Conservation (phyloP, 2,329 filamentous ascomycete species). For the Teratosphaeria zuluensis region DNA sequence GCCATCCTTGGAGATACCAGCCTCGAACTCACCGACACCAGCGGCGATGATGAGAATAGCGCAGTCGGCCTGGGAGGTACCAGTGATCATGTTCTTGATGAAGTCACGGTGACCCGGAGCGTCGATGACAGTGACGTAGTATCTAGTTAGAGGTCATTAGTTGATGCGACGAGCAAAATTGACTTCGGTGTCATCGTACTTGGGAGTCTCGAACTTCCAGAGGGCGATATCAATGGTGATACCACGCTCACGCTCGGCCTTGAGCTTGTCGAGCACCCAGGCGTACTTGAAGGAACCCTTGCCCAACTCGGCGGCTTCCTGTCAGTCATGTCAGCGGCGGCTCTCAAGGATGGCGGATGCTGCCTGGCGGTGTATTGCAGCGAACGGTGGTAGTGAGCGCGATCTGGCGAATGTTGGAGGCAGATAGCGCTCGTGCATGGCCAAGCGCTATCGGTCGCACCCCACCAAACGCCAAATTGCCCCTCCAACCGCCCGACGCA, state of each 20-base stretch:
- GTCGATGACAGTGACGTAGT: slow-evolving; percentile 80
- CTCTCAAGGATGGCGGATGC: not conserved
- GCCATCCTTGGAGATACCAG: slow-evolving; percentile 99
- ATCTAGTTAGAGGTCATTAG: not conserved
- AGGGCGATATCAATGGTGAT: slow-evolving; percentile 99
- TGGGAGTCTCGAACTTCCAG: slow-evolving; percentile 99
- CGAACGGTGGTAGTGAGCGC: not conserved
- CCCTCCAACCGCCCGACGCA: slow-evolving; percentile 1
- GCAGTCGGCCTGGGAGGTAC: slow-evolving; percentile 99
- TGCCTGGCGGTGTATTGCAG: not conserved
- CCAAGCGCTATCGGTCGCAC: slow-evolving; percentile 1
- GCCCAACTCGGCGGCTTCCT: slow-evolving; percentile 98
- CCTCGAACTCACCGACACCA: slow-evolving; percentile 99
- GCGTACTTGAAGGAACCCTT: slow-evolving; percentile 99
- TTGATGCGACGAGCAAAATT: not conserved
- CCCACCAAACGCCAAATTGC: slow-evolving; percentile 7
- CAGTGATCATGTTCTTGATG: slow-evolving; percentile 99
- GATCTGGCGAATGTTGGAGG: not conserved
- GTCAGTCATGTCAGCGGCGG: slow-evolving; percentile 25
- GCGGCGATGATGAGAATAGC: slow-evolving; percentile 99
- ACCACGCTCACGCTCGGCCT: slow-evolving; percentile 99
- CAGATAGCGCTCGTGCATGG: not conserved
- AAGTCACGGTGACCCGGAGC: slow-evolving; percentile 99
- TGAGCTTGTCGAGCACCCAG: slow-evolving; percentile 99
- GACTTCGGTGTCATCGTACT: slow-evolving; percentile 27